phyloP scores from a whole-genome alignment of 768 basidiomycete genomes.

The Chalciporus piperatus region DNA sequence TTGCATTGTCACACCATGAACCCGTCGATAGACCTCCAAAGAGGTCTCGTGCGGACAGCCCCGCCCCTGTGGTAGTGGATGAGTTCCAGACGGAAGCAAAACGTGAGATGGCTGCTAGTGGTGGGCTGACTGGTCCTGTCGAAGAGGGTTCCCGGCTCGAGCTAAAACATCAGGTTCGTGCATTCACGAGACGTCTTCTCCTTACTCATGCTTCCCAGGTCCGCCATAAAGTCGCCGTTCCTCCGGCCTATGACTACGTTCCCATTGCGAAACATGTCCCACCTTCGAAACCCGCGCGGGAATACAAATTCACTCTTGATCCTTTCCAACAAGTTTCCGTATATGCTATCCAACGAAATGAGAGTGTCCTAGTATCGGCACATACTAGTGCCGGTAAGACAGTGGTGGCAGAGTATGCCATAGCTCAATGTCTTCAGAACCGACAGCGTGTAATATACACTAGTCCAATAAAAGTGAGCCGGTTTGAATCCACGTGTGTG shows the following conservation, averaged over 20 bases:
- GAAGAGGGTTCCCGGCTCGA: conserved; percentile 70
- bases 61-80: conserved; percentile 80
- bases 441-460: conserved; percentile 98
- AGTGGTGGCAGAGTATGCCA: conserved; percentile 98
- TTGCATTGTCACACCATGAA: conserved; percentile 11
- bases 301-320: conserved; percentile 95
- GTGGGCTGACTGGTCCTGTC: conserved; percentile 75
- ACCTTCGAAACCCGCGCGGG: conserved; percentile 83
- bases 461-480: conserved; percentile 94
- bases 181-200: not conserved
- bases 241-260: conserved; percentile 85
- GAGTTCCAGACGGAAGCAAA: conserved; percentile 95
- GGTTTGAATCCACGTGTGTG: conserved; percentile 13
- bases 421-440: conserved; percentile 90
- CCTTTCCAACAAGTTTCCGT: conserved; percentile 97
- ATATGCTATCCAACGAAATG: conserved; percentile 93
- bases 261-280: conserved; percentile 92
- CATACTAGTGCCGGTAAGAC: conserved; percentile 99
- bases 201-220: conserved; percentile 48
- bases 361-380: conserved; percentile 95
- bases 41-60: conserved; percentile 57
- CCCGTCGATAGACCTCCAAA: conserved; percentile 44
- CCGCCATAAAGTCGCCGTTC: conserved; percentile 94
- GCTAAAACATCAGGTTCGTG: conserved; percentile 67
- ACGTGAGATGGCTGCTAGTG: conserved; percentile 85